Base-by-base conservation (phyloP, 208 protist genomes). In the Endotrypanum monterogeii region DNA sequence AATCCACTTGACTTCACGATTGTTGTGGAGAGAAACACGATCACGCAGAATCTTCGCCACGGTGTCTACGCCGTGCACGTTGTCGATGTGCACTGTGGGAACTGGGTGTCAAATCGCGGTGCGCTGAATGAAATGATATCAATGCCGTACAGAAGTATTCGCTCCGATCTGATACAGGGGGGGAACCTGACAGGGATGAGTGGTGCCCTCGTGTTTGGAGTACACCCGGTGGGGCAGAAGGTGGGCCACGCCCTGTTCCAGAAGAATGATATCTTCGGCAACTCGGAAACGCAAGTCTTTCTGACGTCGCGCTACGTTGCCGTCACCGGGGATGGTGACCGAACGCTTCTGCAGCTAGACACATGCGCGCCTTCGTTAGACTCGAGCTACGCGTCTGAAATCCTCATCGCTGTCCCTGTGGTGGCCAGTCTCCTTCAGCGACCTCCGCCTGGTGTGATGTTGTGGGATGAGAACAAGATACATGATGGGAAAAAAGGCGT, bases 61-160 rank as follows among this genome's bases (percentile, higher is more conserved):
- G 92, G 90, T 50, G 73, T 96, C 60, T 57, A 85, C 48, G 91
- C 86, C 68, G 73, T 88, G 77, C 92, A 96, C 75, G 74, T 95
- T 30, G 83, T 90, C 32, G 85, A 89, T 41, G 71, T 90, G 44
- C 52, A 76, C 32, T 91, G 84, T 71, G 84, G 79, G 12, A 14
- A 48, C 52, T 66, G 78, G 7, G 61, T 93, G 1, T 41, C 67
- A 2, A 83, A 69, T 44, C 83, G 82, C 39, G 58, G 71, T 11
- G 56, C 50, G 7, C 73, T 96, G 28, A 76, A 71, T 4, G 86
- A 87, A 28, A 55, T 60, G 23, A 81, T 90, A 28, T 68, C 72
- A 20, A 68, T 35, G 41, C 69, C 85, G 54, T 92, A 90, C 78
- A 74, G 86, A 54, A 67, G 68, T 11, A 66, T 91, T 51, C 84